These are phyloP conservation scores for Edaphochlamys debaryana DNA, from an alignment of 139 green algal genomes.

Conservation along the genomic window DNA sequence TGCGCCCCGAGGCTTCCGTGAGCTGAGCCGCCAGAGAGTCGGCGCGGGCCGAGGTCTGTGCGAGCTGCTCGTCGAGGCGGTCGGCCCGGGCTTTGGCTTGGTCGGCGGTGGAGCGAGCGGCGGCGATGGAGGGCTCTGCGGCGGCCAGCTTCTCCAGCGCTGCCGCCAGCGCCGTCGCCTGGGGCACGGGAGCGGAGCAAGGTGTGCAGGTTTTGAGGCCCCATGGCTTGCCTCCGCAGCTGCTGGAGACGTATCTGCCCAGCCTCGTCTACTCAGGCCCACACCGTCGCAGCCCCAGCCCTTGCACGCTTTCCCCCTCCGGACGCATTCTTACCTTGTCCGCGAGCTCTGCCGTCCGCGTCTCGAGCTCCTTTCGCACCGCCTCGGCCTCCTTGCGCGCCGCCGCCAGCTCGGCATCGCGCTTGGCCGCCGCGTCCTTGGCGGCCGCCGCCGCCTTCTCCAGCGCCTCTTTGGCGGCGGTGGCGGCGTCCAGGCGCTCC, in stretches of 20 bases:
- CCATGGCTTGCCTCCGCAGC: no score
- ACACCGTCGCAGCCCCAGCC: background rate
- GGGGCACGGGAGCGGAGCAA: background rate
- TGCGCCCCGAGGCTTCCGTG: background rate
- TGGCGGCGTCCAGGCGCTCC: background rate
- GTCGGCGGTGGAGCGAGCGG: background rate
- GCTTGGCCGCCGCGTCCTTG: background rate
- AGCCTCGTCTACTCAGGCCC: no score
- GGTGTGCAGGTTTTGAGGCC: no score
- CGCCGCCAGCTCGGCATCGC: conserved; percentile 2
- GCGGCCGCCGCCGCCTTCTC: background rate
- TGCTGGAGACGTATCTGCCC: no score
- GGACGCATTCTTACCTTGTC: conserved; percentile 42
- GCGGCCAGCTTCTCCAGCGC: conserved; percentile 28
- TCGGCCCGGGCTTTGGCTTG: background rate
- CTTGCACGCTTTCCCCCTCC: no score
- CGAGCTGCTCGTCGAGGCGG: background rate
- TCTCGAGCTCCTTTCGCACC: conserved; percentile 1
- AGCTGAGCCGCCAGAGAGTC: background rate
- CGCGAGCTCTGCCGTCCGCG: background rate
- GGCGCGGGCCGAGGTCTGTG: background rate
- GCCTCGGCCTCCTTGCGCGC: background rate
- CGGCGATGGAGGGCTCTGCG: conserved; percentile 9
- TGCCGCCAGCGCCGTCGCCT: conserved; percentile 17
- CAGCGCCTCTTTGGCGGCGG: background rate